Evolutionary conservation across 306 rosid species (phyloP).

Genomic region (Quillaja saponaria): DNA sequence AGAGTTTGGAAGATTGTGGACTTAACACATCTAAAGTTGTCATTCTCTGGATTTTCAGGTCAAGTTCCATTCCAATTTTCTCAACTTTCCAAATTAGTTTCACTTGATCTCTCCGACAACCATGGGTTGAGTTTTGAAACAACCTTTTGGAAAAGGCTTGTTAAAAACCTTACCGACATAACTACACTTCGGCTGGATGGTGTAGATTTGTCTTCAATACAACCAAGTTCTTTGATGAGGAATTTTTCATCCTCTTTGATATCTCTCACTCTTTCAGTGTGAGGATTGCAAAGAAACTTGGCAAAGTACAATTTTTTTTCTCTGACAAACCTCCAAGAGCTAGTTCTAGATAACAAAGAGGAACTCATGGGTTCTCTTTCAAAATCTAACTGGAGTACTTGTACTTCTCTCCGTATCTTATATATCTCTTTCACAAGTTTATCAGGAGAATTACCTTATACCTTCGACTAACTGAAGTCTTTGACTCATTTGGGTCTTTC

Average conservation of each 20-base stretch:
- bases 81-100: not conserved
- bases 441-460: constrained; percentile 16
- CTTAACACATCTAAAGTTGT: not conserved
- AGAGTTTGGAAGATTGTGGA: not conserved
- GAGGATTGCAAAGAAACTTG: not conserved
- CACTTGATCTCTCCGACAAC: constrained; percentile 39
- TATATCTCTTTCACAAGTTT: not conserved
- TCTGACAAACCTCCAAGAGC: not conserved
- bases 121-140: constrained; percentile 11
- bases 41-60: not conserved
- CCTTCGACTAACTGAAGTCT: constrained; percentile 3
- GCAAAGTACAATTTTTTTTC: not conserved
- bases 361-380: constrained; percentile 6
- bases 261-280: not conserved
- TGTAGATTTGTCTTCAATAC: not conserved
- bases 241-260: not conserved
- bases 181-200: not conserved
- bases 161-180: not conserved
- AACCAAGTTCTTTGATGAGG: not conserved
- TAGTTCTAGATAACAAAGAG: not conserved
- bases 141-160: not conserved
- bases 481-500: not conserved
- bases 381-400: constrained; percentile 4
- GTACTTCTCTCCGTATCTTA: not conserved
- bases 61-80: not conserved